Base-by-base conservation (phyloP, 2,329 filamentous ascomycete species). In the Arthrinium phaeospermum region DNA sequence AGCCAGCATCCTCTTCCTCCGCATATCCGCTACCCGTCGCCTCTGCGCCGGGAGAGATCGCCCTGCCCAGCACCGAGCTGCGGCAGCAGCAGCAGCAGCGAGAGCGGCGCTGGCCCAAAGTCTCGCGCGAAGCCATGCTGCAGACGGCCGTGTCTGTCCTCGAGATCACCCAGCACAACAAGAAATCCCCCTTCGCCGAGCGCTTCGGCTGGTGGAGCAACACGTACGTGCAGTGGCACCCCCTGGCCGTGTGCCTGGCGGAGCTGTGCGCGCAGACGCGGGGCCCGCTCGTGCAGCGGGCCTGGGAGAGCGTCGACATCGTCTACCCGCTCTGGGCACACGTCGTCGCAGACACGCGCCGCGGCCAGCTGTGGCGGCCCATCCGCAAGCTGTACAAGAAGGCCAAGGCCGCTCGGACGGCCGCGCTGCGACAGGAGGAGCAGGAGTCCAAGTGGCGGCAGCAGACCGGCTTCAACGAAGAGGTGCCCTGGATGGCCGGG, bases 181-280 rank as follows among this genome's bases (percentile, higher is more conserved):
- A 78, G 37, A 78, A 79, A 68, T 80, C 81, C n/a, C 78, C 79
- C 4, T 82, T 80, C 61, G 80, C 77, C 0, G 80, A 82, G 16
- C 79, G 82, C 3, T 88, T 84, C 78, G 77, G 78, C 27, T 89
- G 87, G 85, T 86, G 86, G 82, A 81, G 83, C n/a, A 77, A 82
- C 19, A 85, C 81, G 0, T 89, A 87, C 77, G 84, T 88, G 19
- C 87, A 88, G 72, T 89, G 88, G 88, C 87, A 89, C 74, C 84
- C 86, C 10, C 79, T 89, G 0, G 86, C 87, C 1, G 86, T 89
- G 8, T 83, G 85, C 1, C 78, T 89, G 19, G 87, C 87, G 0
- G 87, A 88, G 73, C 81, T 89, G 30, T 89, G 86, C 76, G 79
- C 82, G 3, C 85, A 86, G 74, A 84, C 85, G 3, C 79, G 81